A percentile compares a stretch with the other conserved stretches of the same genome.
phyloP scores from a whole-genome alignment of 1,284 basidiomycete species.

The Phlebopus sp. region DNA sequence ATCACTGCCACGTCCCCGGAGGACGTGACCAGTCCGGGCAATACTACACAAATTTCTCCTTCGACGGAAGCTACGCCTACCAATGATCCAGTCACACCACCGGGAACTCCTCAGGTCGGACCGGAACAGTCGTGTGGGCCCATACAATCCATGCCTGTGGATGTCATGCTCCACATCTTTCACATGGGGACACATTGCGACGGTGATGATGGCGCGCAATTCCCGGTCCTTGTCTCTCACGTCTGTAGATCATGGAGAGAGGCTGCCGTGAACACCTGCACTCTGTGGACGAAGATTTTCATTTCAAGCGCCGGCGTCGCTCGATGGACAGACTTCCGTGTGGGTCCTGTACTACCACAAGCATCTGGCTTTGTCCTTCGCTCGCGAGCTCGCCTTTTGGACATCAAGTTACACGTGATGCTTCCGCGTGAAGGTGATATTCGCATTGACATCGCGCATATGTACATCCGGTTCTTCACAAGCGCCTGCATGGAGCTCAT shows the following conservation, averaged over 20 bases:
- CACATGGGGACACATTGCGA: conserved; percentile 1
- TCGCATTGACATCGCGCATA: not conserved
- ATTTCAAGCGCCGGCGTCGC: not conserved
- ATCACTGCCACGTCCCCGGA: not conserved
- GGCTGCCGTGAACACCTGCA: conserved; percentile 2
- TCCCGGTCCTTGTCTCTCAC: conserved; percentile 7
- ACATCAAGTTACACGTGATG: conserved; percentile 1
- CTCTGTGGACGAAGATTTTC: conserved; percentile 7
- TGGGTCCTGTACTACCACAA: not conserved
- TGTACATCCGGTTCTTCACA: not conserved
- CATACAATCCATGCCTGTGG: conserved; percentile 3
- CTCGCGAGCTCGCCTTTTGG: conserved; percentile 2
- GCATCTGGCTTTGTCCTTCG: conserved; percentile 5
- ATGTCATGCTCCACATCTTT: conserved; percentile 9
- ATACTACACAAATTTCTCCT: not conserved
- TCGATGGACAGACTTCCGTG: not conserved
- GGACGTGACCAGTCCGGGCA: not conserved
- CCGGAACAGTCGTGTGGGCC: not conserved
- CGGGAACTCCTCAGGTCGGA: too few relatives aligned
- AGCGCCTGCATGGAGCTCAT: not conserved
- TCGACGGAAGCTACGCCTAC: too few relatives aligned
- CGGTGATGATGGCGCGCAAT: not conserved
- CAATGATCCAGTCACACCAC: too few relatives aligned
- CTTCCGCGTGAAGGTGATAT: not conserved
- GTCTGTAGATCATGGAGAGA: conserved; percentile 6